Percentiles rank a stretch among this genome's conserved stretches.
Conservation (phyloP, 306 rosid species). For the Luffa aegyptiaca region DNA sequence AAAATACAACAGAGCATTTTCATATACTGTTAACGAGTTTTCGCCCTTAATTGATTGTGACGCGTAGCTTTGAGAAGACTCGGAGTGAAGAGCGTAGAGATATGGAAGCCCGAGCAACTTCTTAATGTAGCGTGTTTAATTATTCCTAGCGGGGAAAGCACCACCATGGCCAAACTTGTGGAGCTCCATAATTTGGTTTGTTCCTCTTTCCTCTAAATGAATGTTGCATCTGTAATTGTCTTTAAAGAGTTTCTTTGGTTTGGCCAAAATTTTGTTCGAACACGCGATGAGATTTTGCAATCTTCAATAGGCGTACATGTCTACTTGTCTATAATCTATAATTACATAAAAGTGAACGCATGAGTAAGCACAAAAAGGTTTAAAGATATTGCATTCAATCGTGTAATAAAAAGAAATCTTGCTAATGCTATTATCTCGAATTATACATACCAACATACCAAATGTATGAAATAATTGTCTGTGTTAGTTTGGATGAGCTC, state of each 20-base stretch:
- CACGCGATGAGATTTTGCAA: not conserved
- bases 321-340: too few species aligned
- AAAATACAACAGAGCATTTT: too few species aligned
- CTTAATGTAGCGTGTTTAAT: constrained; percentile 24
- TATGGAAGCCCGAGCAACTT: constrained; percentile 77
- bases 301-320: not conserved
- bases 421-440: not conserved
- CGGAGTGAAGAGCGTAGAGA: constrained; percentile 72
- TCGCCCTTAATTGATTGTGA: not conserved
- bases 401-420: too few species aligned
- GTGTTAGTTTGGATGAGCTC: not conserved
- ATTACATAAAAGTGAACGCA: not conserved
- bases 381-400: too few species aligned
- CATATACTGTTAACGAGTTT: not conserved
- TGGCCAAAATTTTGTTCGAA: not conserved
- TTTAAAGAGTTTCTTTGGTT: not conserved
- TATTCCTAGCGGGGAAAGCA: constrained; percentile 93
- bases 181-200: constrained; percentile 64
- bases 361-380: not conserved
- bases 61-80: constrained; percentile 58
- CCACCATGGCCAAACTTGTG: constrained; percentile 92
- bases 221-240: not conserved
- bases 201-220: not conserved
- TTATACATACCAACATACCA: not conserved
- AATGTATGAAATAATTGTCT: not conserved